Evolutionary conservation across 805 yeast species (phyloP).

Genomic region (Teunomyces atbi): DNA sequence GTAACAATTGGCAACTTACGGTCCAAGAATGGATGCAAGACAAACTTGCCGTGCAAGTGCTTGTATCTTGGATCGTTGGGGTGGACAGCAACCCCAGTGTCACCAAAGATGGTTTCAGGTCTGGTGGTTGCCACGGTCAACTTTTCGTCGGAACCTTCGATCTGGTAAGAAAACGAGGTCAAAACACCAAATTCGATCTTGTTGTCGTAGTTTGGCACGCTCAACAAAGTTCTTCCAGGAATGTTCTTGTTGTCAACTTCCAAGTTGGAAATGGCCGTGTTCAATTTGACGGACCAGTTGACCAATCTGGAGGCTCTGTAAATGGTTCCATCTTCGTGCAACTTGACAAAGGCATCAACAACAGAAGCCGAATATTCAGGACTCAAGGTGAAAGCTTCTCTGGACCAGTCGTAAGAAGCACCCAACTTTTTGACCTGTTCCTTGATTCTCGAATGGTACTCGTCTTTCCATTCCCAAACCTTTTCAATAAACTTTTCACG

Average conservation of each 20-base stretch:
- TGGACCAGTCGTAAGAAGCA: slow-evolving; percentile 94
- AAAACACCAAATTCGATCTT: slow-evolving; percentile 94
- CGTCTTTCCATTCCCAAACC: slow-evolving; percentile 99
- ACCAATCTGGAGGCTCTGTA: slow-evolving; percentile 92
- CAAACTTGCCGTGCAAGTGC: slow-evolving; percentile 93
- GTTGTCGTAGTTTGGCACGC: slow-evolving; percentile 87
- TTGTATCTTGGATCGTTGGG: slow-evolving; percentile 91
- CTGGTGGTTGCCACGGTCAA: slow-evolving; percentile 95
- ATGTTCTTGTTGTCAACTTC: slow-evolving; percentile 94
- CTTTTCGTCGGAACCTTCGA: slow-evolving; percentile 82
- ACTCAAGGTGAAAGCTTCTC: slow-evolving; percentile 91
- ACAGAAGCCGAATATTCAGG: slow-evolving; percentile 79
- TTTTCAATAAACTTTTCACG: slow-evolving; percentile 84
- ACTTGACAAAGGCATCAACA: slow-evolving; percentile 81
- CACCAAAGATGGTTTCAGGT: slow-evolving; percentile 98
- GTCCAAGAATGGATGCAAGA: slow-evolving; percentile 85
- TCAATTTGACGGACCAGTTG: slow-evolving; percentile 93
- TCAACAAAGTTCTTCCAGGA: slow-evolving; percentile 73
- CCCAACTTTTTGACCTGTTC: slow-evolving; percentile 83
- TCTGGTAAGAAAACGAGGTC: slow-evolving; percentile 92
- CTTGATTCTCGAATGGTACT: slow-evolving; percentile 83
- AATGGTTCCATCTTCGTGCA: slow-evolving; percentile 93
- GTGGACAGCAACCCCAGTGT: slow-evolving; percentile 96
- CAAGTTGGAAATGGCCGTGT: slow-evolving; percentile 93
- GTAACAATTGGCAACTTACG: slow-evolving; percentile 83